Evolutionary conservation across 176 grass and related monocot species (phyloP), one percentile per base, ranked within the genome.

Genomic region (Cenchrus purpureus): DNA sequence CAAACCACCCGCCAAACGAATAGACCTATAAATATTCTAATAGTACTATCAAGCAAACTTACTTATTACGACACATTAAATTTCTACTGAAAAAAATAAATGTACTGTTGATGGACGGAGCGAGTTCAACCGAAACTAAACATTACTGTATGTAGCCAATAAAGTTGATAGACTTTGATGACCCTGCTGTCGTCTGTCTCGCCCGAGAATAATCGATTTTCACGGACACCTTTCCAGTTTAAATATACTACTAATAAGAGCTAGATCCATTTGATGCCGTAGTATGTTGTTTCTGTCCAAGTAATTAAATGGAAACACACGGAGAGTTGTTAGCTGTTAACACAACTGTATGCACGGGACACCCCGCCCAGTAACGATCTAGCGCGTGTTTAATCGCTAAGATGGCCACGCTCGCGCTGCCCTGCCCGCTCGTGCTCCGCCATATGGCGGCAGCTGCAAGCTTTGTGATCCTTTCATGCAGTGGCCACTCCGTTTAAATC

Each of bases 321-420:
- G 48, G 4, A 52, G 19, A 42, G 29, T 55, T 54, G 48, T 43
- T 67, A 20, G 34, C 15, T 67, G 82, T 42, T 67, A 29, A 16
- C 20, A 45, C 56, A 77, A 32, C 60, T 74, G 70, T 59, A 16
- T 7, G 57, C 42, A 16, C 16, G 56, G 14, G 11, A 20, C 12
- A 10, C 2, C 6, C 6, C 16, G n/a, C 48, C 69, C 85, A 66
- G 69, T 34, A 20, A 37, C 10, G 48, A 57, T 28, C 50, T 22
- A 1, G 19, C 51, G 28, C 42, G 79, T 82, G 86, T 68, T 66
- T 9, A 40, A 46, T 20, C 31, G 42, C 52, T 29, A 22, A 87
- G 42, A 32, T 2, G 17, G 62, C 72, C 79, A 87, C 79, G 86
- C 52, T 69, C 32, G 17, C 29, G 19, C 79, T 29, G 9, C 28